Base-by-base conservation (phyloP, 2,329 filamentous ascomycete genomes). In the Zalaria obscura region DNA sequence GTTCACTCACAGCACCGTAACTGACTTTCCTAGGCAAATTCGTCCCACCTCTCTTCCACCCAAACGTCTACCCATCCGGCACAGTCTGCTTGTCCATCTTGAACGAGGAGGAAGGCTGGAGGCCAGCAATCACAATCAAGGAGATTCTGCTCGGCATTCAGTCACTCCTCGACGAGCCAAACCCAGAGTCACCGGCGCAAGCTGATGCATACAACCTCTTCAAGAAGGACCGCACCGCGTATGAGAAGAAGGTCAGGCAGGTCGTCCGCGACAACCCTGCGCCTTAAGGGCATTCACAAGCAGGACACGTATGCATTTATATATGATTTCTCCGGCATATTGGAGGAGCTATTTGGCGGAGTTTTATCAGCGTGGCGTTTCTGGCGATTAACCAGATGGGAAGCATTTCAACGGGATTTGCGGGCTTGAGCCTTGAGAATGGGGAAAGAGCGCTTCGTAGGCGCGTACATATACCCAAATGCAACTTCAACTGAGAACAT, bases 81-180 rank as follows among this genome's bases (percentile, higher is more conserved):
- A 98, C 91, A 38, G 91, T 98, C 47, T 98, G 91, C 59, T 74
- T 98, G 25, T 94, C 86, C 27, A 98, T 98, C 51, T 67, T 98
- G 50, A 98, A 96, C 65, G 93, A 98, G 62, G 91, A 98, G 55
- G 91, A 98, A 61, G 88, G 84, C 5, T 98, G 93, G 91, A 93
- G 93, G 63, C 93, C 91, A 1, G 89, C 91, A 5, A 98, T 98
- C 56, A 98, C 91, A 0, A 86, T 98, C 61, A 96, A 95, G 66
- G 87, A 96, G 65, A 96, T 98, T 48, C 75, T 96, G 4, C 73
- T 96, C 1, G 91, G 91, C 38, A 93, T 98, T 44, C 91, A 98
- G 63, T 89, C 93, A 54, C 75, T 98, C 2, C 78, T 98, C 34
- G 82, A 98, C 60, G 89, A 95, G 55, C 91, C 93, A 10, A 98